Conservation (phyloP, 148 eudicot genomes). For the Rhododendron henanense region DNA sequence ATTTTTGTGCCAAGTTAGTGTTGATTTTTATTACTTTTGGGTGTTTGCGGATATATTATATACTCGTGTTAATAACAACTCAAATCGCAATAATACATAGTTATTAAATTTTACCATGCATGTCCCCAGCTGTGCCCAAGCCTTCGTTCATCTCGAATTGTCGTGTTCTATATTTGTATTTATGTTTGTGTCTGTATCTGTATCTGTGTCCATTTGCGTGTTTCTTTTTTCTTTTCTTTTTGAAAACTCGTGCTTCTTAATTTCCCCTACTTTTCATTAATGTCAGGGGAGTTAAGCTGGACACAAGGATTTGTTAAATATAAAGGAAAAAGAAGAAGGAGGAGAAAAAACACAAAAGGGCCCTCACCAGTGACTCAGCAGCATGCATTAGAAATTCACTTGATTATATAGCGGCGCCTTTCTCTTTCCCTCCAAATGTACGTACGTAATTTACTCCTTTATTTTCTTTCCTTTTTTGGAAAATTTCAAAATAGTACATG, state of each 20-base stretch:
- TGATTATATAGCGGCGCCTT: not conserved
- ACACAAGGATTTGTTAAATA: not conserved
- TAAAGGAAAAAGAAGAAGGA: not conserved
- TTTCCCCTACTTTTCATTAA: not conserved
- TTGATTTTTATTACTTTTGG: too few species aligned
- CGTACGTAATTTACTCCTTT: not conserved
- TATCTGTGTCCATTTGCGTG: too few species aligned
- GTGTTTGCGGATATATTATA: too few species aligned
- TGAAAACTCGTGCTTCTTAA: not conserved
- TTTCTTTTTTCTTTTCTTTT: too few species aligned
- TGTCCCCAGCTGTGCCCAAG: not conserved
- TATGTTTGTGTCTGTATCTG: not conserved
- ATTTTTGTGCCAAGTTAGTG: too few species aligned
- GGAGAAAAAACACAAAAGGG: not conserved
- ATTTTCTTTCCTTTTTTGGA: too few species aligned
- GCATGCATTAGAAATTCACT: not conserved
- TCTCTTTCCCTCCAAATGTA: not conserved
- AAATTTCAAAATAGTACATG: too few species aligned
- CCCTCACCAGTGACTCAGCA: constrained; percentile 7
- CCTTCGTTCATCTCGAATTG: not conserved
- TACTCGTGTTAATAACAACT: too few species aligned
- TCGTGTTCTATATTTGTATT: too few species aligned
- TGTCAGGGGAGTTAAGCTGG: not conserved
- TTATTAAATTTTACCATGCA: too few species aligned
- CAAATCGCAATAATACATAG: too few species aligned